Percentiles rank a stretch among this genome's conserved stretches.
Conservation (phyloP, 352 stramenopile species). For the Globisporangium camurandrum region DNA sequence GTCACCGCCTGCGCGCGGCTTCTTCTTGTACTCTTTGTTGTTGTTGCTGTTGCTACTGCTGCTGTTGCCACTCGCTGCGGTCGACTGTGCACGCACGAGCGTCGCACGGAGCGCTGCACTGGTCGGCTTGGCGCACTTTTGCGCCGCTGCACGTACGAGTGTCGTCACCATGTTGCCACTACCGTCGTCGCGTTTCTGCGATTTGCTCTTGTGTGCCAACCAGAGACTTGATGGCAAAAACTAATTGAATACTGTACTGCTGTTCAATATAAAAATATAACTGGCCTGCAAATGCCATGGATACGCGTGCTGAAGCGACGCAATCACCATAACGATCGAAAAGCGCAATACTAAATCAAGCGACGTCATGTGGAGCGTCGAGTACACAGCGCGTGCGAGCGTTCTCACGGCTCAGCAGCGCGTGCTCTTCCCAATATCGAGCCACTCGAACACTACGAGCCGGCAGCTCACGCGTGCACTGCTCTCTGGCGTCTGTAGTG, state of each 20-base stretch:
- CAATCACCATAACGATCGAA: background rate
- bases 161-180: constrained; percentile 26
- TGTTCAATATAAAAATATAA: background rate
- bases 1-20: constrained; percentile 9
- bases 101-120: constrained; percentile 17
- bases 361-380: constrained; percentile 42
- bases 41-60: constrained; percentile 4
- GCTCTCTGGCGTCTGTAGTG: constrained; percentile 26
- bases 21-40: constrained; percentile 9
- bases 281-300: background rate
- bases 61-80: background rate
- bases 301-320: background rate
- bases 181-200: background rate
- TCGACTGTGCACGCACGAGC: constrained; percentile 9
- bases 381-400: constrained; percentile 24
- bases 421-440: constrained; percentile 37
- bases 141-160: constrained; percentile 34
- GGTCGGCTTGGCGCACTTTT: constrained; percentile 10
- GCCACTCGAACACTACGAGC: constrained; percentile 13
- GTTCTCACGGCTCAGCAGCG: constrained; percentile 33
- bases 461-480: constrained; percentile 22
- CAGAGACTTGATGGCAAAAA: too few species aligned
- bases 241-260: too few species aligned
- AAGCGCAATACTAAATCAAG: background rate
- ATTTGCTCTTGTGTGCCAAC: constrained; percentile 2